phyloP scores from a whole-genome alignment of 2,329 filamentous ascomycete genomes.

The Trichoderma brevicompactum region DNA sequence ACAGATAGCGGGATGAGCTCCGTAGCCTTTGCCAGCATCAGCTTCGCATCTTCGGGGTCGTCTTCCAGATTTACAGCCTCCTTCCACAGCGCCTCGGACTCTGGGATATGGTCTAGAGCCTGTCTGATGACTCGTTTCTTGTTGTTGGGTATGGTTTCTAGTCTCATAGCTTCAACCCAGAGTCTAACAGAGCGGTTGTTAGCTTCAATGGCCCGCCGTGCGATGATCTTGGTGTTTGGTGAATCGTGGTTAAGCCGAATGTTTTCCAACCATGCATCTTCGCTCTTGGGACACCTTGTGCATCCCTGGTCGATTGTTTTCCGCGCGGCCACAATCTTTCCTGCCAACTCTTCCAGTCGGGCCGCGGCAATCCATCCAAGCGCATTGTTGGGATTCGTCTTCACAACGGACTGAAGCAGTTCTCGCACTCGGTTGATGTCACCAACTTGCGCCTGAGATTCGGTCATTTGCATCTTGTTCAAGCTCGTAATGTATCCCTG shows the following conservation, averaged over 20 bases:
- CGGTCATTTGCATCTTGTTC: constrained; percentile 77
- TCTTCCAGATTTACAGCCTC: constrained; percentile 95
- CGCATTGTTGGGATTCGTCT: constrained; percentile 92
- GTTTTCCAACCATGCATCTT: constrained; percentile 95
- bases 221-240: constrained; percentile 94
- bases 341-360: constrained; percentile 87
- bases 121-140: constrained; percentile 93
- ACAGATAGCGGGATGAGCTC: constrained; percentile 93
- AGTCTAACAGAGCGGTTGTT: constrained; percentile 86
- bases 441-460: constrained; percentile 82
- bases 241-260: constrained; percentile 85
- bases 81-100: constrained; percentile 98
- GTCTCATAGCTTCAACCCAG: constrained; percentile 94
- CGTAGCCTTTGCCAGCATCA: constrained; percentile 91
- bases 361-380: constrained; percentile 96
- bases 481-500: constrained; percentile 95
- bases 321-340: constrained; percentile 86
- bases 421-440: constrained; percentile 94
- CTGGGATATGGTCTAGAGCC: constrained; percentile 88
- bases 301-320: constrained; percentile 88
- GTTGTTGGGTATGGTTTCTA: constrained; percentile 79
- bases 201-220: constrained; percentile 87
- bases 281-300: constrained; percentile 87
- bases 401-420: constrained; percentile 93
- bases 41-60: constrained; percentile 80